Percentiles rank a stretch among this genome's conserved stretches.
phyloP scores from a whole-genome alignment of 1,139 yeast species.

The Hyphopichia khmerensis region DNA sequence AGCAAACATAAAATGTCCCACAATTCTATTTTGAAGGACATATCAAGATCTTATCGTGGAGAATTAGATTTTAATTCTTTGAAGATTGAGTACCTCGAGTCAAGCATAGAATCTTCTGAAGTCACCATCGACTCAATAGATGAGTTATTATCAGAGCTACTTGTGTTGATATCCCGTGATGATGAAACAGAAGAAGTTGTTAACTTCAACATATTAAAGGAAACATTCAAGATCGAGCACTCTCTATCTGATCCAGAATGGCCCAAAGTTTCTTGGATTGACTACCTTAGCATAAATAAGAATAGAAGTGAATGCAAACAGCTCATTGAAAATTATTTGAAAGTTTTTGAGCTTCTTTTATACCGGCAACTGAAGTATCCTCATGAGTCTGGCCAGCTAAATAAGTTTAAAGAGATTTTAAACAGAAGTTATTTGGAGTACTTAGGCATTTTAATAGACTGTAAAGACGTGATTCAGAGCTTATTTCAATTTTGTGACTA shows the following conservation, averaged over 20 bases:
- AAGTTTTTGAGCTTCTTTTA: constrained; percentile 32
- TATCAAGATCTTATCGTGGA: constrained; percentile 18
- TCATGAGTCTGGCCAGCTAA: not conserved
- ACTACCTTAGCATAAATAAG: constrained; percentile 26
- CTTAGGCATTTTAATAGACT: constrained; percentile 7
- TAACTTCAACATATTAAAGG: constrained; percentile 25
- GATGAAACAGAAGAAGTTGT: constrained; percentile 9
- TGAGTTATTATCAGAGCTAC: constrained; percentile 3
- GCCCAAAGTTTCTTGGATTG: constrained; percentile 43
- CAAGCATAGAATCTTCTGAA: constrained; percentile 16
- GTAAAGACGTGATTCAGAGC: constrained; percentile 2
- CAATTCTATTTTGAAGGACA: constrained; percentile 30
- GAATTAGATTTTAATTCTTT: constrained; percentile 21
- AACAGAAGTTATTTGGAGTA: constrained; percentile 8
- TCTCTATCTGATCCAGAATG: constrained; percentile 27
- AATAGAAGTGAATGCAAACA: constrained; percentile 27
- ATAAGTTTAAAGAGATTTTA: not conserved
- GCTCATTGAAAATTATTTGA: constrained; percentile 29
- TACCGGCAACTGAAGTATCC: constrained; percentile 2
- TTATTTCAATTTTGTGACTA: constrained; percentile 23
- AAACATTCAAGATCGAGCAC: constrained; percentile 31
- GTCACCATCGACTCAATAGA: not conserved
- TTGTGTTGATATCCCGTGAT: constrained; percentile 12
- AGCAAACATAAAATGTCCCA: constrained; percentile 28
- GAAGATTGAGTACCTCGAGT: constrained; percentile 39